Conservation (phyloP, 345 rosid species). For the Linum lewisii region DNA sequence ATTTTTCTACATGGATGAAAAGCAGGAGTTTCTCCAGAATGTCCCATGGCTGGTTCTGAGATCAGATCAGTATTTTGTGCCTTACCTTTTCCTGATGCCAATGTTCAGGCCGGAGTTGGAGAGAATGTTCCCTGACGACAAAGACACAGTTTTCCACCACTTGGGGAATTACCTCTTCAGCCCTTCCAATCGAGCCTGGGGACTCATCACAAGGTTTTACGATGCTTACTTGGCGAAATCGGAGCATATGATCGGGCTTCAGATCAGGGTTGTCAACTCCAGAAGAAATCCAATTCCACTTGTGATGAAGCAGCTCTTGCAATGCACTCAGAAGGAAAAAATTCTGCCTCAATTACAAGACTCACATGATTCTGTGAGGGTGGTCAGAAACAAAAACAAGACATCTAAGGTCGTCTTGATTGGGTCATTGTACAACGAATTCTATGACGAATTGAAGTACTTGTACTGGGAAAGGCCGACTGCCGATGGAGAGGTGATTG, state of each 20-base stretch:
- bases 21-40: slow-evolving; percentile 7
- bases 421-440: neutral
- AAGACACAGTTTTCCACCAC: slow-evolving; percentile 20
- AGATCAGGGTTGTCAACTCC: slow-evolving; percentile 14
- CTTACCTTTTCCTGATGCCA: slow-evolving; percentile 16
- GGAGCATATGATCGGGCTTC: slow-evolving; percentile 17
- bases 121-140: slow-evolving; percentile 19
- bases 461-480: slow-evolving; percentile 21
- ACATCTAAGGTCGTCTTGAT: neutral
- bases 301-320: slow-evolving; percentile 11
- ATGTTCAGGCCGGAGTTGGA: slow-evolving; percentile 8
- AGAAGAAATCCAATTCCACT: neutral
- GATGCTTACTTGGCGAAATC: slow-evolving; percentile 15
- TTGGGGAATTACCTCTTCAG: slow-evolving; percentile 20
- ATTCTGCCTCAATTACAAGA: slow-evolving; percentile 9
- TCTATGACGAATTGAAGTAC: slow-evolving; percentile 14
- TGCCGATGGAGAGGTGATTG: slow-evolving; percentile 15
- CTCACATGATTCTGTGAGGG: neutral
- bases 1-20: slow-evolving; percentile 13
- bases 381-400: neutral
- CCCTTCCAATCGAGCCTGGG: slow-evolving; percentile 22
- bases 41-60: slow-evolving; percentile 16
- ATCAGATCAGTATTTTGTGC: slow-evolving; percentile 21
- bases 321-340: slow-evolving; percentile 11
- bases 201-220: slow-evolving; percentile 15